Conservation (phyloP, 1,284 basidiomycete genomes). For the Thelephora terrestris region DNA sequence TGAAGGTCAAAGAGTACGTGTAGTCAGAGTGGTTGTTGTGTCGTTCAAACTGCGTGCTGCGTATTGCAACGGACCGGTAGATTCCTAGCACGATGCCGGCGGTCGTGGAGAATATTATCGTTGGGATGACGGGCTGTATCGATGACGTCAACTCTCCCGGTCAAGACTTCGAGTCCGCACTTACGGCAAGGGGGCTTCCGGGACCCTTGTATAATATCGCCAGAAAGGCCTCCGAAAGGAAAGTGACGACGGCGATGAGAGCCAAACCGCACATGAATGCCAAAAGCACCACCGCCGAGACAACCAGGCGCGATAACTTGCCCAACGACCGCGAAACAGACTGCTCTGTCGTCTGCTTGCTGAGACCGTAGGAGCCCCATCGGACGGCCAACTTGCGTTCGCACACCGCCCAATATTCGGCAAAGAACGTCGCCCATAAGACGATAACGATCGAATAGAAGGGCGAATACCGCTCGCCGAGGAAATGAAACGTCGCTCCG, state of each 20-base stretch:
- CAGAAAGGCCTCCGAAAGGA: slow-evolving; percentile 84
- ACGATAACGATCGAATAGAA: slow-evolving; percentile 69
- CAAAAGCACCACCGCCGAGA: slow-evolving; percentile 71
- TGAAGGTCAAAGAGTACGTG: slow-evolving; percentile 76
- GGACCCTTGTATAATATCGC: slow-evolving; percentile 81
- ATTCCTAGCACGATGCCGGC: slow-evolving; percentile 76
- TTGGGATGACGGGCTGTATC: slow-evolving; percentile 68
- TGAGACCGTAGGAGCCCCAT: slow-evolving; percentile 71
- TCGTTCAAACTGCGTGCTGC: slow-evolving; percentile 86
- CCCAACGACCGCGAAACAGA: slow-evolving; percentile 60
- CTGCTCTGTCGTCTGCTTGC: slow-evolving; percentile 46
- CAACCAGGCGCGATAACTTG: slow-evolving; percentile 46
- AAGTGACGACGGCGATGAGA: slow-evolving; percentile 66
- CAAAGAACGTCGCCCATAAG: slow-evolving; percentile 74
- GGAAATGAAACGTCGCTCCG: slow-evolving; percentile 53
- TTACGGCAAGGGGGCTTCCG: slow-evolving; percentile 66
- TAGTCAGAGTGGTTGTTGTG: slow-evolving; percentile 74
- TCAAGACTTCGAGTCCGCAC: slow-evolving; percentile 15
- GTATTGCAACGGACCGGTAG: slow-evolving; percentile 63
- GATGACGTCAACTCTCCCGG: too few relatives aligned
- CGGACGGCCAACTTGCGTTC: slow-evolving; percentile 75
- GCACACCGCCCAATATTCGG: slow-evolving; percentile 82
- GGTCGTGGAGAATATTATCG: slow-evolving; percentile 71
- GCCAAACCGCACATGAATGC: slow-evolving; percentile 67
- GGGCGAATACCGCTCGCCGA: slow-evolving; percentile 63